Evolutionary conservation across 2,329 filamentous ascomycete genomes (phyloP), one percentile per base, ranked within the genome.

Genomic region (Dactylella cylindrospora): DNA sequence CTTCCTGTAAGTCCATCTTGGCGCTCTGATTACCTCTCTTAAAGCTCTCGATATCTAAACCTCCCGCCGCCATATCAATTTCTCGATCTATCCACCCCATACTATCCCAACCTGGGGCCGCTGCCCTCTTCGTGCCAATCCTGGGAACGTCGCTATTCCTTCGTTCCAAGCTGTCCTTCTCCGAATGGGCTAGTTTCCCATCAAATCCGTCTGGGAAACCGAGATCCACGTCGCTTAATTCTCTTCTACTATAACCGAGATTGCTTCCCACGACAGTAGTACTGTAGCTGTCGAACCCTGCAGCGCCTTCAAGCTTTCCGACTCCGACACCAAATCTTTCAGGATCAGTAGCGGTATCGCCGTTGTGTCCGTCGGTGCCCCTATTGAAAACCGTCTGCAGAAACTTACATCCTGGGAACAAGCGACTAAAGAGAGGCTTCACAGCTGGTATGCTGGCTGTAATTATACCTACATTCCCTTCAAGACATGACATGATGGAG

Each of bases 391-490:
- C 12, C 1, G 28, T 35, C 22, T 46, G 51, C 3, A 60, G 17
- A 15, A 45, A 52, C 23, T 41, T 52, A 5, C 9, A 41, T 25
- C 35, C 20, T 1, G 51, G 52, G 46, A 64, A 51, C 5, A 41
- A 25, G 9, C 36, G 43, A 3, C 28, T 51, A 8, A 65, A 44
- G 10, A 65, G 12, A 2, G 62, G 62, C 17, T 65, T 65, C 9
- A 65, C 33, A 5, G 51, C 46, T 1, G 64, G 64, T 1, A 41
- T 36, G 17, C 55, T 64, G 4, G 55, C 52, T 1, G 57, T 59
- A 17, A 64, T 52, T 12, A 66, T 66, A 5, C 47, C 64, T 6
- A 64, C 46, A 20, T 66, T 64, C 2, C 52, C 41, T 35, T 66
- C 64, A n/a, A 65, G 57, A 1, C 49, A 36, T 1, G 57, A 54